phyloP scores from a whole-genome alignment of 2,329 filamentous ascomycete genomes.

The Penicillium sp. region DNA sequence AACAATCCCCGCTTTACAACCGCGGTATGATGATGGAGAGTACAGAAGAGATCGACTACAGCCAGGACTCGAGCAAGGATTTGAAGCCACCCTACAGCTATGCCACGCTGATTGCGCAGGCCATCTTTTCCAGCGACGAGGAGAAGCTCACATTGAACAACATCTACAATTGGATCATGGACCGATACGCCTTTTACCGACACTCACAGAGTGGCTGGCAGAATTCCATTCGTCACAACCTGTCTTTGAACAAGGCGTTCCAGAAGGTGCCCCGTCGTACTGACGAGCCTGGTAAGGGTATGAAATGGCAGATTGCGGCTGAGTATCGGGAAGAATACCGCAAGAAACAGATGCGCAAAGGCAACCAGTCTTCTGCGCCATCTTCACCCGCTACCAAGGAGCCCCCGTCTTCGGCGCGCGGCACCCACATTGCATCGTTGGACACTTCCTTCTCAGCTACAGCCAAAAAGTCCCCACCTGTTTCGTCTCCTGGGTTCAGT shows the following conservation, averaged over 20 bases:
- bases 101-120: slow-evolving; percentile 93
- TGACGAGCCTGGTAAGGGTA: slow-evolving; percentile 95
- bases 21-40: slow-evolving; percentile 55
- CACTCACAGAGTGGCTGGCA: slow-evolving; percentile 88
- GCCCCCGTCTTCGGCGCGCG: slow-evolving; percentile 36
- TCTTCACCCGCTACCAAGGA: slow-evolving; percentile 48
- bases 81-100: slow-evolving; percentile 97
- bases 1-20: slow-evolving; percentile 49
- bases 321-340: slow-evolving; percentile 85
- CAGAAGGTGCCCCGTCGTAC: slow-evolving; percentile 88
- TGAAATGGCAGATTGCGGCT: slow-evolving; percentile 95
- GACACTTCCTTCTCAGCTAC: slow-evolving; percentile 42
- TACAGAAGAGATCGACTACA: slow-evolving; percentile 56
- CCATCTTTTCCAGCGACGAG: slow-evolving; percentile 80
- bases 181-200: slow-evolving; percentile 89
- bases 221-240: slow-evolving; percentile 95
- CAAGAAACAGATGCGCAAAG: slow-evolving; percentile 57
- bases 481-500: slow-evolving; percentile 41
- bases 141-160: slow-evolving; percentile 87
- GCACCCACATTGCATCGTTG: slow-evolving; percentile 32
- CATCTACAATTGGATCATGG: slow-evolving; percentile 91
- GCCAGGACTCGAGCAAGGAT: slow-evolving; percentile 78
- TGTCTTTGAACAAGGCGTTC: slow-evolving; percentile 92
- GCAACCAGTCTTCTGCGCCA: slow-evolving; percentile 45
- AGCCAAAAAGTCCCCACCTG: slow-evolving; percentile 38